Base-by-base conservation (phyloP, 805 yeast species). In the Candida odintsovae region DNA sequence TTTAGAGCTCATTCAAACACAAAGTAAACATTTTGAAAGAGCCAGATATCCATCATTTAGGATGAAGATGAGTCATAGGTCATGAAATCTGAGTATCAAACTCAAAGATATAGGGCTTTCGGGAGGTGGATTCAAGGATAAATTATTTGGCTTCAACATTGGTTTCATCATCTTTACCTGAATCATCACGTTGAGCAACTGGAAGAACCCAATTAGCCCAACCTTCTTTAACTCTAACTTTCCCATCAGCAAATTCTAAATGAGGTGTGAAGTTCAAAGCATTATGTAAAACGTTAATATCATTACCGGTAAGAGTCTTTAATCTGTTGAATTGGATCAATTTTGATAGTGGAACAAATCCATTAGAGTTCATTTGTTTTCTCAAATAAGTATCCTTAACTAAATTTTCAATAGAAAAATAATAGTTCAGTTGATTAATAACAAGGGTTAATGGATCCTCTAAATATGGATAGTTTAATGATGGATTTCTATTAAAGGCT, bases 321-420 rank as follows among this genome's bases (percentile, higher is more conserved):
- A 92, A 80, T 58, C 96, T 78, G 67, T 83, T 82, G 65, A 90
- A 90, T 50, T 76, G 72, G 50, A 87, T 78, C 51, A 89, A 72
- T 46, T 77, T 73, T 6, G 64, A 59, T 51, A 90, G 66, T 21
- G 85, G 81, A 44, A 90, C 77, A 70, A 81, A 82, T 6, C 97
- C 97, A 45, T 77, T 70, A 26, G 77, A 62, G 65, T 83, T 78
- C 95, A 92, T 86, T 57, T 85, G 85, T 53, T 80, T 77, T 68
- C 96, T 82, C 67, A 94, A 73, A 63, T 70, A 92, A 38, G 81
- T 69, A 68, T 94, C 99, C 66, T 86, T 86, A 55, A 83, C 70
- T 66, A 94, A 76, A 65, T 94, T 94, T 56, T 89, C 96, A 41
- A 81, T 74, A 20, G 95, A 84, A 69, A 94, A 86, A 67, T 94